phyloP scores from a whole-genome alignment of 805 yeast genomes.

The Lachancea lanzarotensis region DNA sequence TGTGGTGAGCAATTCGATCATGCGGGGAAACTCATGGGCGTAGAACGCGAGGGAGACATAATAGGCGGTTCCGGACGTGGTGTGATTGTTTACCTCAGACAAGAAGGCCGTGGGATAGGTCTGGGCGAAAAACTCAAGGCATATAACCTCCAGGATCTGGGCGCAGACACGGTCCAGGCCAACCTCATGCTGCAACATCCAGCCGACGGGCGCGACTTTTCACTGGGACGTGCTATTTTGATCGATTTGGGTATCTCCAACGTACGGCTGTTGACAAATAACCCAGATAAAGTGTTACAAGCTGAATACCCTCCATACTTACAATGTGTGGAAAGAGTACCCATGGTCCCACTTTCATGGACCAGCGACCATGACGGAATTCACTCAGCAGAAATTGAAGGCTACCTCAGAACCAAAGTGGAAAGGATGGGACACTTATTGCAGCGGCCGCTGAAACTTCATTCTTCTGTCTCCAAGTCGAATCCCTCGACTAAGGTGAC shows the following conservation, averaged over 20 bases:
- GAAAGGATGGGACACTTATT: constrained; percentile 96
- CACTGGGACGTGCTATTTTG: constrained; percentile 88
- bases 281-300: constrained; percentile 92
- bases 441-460: constrained; percentile 38
- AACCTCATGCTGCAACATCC: constrained; percentile 90
- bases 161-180: constrained; percentile 98
- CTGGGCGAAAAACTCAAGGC: constrained; percentile 97
- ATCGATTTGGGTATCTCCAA: constrained; percentile 69
- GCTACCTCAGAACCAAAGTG: constrained; percentile 86
- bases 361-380: constrained; percentile 54
- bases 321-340: constrained; percentile 79
- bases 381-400: constrained; percentile 79
- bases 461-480: constrained; percentile 16
- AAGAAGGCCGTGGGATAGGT: constrained; percentile 98
- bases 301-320: constrained; percentile 81
- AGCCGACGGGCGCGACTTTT: constrained; percentile 93
- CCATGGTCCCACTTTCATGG: constrained; percentile 98
- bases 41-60: constrained; percentile 24
- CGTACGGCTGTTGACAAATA: constrained; percentile 80
- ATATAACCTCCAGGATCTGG: constrained; percentile 91
- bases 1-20: constrained; percentile 99
- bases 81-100: constrained; percentile 90
- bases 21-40: constrained; percentile 81
- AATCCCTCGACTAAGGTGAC: constrained; percentile 4
- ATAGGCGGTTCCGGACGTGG: constrained; percentile 75